phyloP scores from a whole-genome alignment of 805 yeast genomes.

The Metschnikowia borealis region DNA sequence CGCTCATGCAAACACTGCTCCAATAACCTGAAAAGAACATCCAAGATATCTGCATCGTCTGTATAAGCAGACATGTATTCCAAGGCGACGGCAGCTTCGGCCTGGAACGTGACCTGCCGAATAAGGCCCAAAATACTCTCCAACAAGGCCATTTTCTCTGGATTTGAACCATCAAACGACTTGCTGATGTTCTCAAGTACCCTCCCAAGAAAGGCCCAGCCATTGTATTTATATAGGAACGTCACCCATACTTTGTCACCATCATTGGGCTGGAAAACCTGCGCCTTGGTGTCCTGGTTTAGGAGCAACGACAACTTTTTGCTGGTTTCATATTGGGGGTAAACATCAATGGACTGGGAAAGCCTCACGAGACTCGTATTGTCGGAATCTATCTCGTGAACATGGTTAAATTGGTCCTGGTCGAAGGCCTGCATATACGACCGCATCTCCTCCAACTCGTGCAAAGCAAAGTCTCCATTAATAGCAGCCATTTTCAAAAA shows the following conservation, averaged over 20 bases:
- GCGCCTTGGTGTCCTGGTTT: slow-evolving; percentile 59
- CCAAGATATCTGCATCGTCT: slow-evolving; percentile 56
- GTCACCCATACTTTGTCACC: slow-evolving; percentile 45
- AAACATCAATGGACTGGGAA: slow-evolving; percentile 45
- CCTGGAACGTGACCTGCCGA: slow-evolving; percentile 40
- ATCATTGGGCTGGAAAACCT: slow-evolving; percentile 51
- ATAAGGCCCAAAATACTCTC: slow-evolving; percentile 45
- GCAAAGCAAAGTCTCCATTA: slow-evolving; percentile 64
- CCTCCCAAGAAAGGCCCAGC: slow-evolving; percentile 85
- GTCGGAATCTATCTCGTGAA: slow-evolving; percentile 47
- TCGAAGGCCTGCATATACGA: slow-evolving; percentile 56
- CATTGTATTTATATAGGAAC: slow-evolving; percentile 71
- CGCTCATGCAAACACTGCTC: slow-evolving; percentile 64
- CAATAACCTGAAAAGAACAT: slow-evolving; percentile 59
- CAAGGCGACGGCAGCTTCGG: slow-evolving; percentile 19
- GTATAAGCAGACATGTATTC: slow-evolving; percentile 46
- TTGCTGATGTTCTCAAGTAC: slow-evolving; percentile 60
- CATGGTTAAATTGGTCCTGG: slow-evolving; percentile 33
- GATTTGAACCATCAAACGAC: slow-evolving; percentile 32
- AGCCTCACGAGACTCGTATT: slow-evolving; percentile 52
- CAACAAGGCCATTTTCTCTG: slow-evolving; percentile 38
- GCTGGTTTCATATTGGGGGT: slow-evolving; percentile 53
- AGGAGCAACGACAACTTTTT: slow-evolving; percentile 44
- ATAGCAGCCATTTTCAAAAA: slow-evolving; percentile 57
- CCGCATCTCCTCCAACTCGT: slow-evolving; percentile 52